These are phyloP conservation scores for Akanthomyces muscarius DNA, from an alignment of 2,329 filamentous ascomycete genomes.

Conservation along the genomic window DNA sequence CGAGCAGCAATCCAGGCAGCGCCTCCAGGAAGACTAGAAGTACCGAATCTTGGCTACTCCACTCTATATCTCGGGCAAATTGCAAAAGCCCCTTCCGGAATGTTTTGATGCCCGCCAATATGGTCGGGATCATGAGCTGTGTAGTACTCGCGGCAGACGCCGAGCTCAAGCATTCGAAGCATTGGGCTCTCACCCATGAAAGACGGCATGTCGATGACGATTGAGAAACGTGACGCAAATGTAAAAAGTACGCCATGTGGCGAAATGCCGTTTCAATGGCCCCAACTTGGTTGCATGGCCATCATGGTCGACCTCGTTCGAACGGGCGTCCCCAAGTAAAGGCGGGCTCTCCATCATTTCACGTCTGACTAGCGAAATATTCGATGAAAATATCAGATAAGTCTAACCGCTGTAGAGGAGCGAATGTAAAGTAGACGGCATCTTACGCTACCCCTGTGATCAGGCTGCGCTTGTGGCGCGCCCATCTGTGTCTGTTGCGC, in stretches of 20 bases:
- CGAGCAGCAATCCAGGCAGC: neutral
- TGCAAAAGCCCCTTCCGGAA: constrained; percentile 6
- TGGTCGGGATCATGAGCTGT: neutral
- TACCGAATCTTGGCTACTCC: neutral
- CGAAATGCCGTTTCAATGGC: neutral
- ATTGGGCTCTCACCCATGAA: constrained; percentile 3
- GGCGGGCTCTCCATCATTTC: neutral
- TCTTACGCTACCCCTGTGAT: no score
- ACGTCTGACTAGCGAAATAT: neutral
- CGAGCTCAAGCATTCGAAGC: constrained; percentile 11
- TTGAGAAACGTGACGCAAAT: neutral
- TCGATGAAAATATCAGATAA: neutral
- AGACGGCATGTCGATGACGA: neutral
- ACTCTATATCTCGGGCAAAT: neutral
- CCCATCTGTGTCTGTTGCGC: no score
- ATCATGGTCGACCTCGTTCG: neutral
- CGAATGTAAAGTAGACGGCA: no score
- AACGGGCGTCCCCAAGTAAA: neutral
- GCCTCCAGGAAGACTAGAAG: neutral
- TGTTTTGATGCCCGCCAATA: neutral
- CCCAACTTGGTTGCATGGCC: neutral
- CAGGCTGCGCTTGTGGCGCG: no score
- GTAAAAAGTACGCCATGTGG: neutral
- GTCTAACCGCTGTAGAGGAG: neutral
- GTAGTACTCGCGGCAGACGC: constrained; percentile 1